Percentiles rank a stretch among this genome's conserved stretches.
These are phyloP conservation scores for Phaseolus lunatus DNA, from an alignment of 306 rosid species.

Conservation along the genomic window DNA sequence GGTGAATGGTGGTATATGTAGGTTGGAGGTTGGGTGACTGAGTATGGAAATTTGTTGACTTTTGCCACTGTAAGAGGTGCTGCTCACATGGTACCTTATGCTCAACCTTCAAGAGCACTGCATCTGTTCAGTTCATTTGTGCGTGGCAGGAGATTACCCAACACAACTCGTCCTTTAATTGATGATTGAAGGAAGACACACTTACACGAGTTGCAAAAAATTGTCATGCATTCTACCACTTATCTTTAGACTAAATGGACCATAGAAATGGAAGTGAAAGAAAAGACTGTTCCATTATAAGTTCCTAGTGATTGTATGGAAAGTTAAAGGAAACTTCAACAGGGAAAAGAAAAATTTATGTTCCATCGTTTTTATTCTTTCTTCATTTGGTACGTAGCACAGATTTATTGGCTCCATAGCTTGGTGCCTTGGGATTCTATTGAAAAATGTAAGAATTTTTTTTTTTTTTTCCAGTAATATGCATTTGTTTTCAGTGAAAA, in stretches of 20 bases:
- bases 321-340: not conserved
- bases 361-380: not conserved
- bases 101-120: constrained; percentile 83
- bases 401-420: not conserved
- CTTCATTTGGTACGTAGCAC: not conserved
- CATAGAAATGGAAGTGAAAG: not conserved
- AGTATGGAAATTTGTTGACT: constrained; percentile 74
- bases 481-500: too few relatives aligned
- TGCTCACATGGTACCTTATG: constrained; percentile 87
- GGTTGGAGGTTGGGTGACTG: constrained; percentile 85
- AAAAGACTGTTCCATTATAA: not conserved
- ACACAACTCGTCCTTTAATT: constrained; percentile 58
- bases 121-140: constrained; percentile 78
- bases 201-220: not conserved
- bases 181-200: constrained; percentile 35
- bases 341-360: not conserved
- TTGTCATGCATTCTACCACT: too few relatives aligned
- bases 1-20: constrained; percentile 23
- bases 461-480: too few relatives aligned
- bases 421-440: not conserved
- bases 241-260: not conserved
- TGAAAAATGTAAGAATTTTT: not conserved
- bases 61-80: constrained; percentile 87
- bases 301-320: not conserved
- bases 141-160: constrained; percentile 70